Conservation (phyloP, 2,329 filamentous ascomycete genomes). For the Amauroascus niger region DNA sequence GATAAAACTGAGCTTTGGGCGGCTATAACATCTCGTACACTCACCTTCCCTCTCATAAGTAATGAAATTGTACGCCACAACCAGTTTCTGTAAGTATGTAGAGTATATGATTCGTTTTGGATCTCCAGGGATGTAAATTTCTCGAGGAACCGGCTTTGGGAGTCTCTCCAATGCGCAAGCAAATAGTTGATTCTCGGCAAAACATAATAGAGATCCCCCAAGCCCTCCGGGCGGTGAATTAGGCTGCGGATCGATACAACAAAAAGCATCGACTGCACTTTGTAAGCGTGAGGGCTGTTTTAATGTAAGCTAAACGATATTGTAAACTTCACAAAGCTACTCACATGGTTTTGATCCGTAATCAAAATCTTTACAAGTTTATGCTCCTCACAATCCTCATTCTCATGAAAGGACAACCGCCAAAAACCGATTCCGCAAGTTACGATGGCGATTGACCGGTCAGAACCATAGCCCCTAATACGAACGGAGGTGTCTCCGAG, state of each 20-base stretch:
- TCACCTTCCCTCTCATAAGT: constrained; percentile 22
- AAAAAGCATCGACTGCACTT: constrained; percentile 27
- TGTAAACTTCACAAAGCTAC: constrained; percentile 14
- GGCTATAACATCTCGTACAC: constrained; percentile 26
- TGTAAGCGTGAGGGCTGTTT: constrained; percentile 33
- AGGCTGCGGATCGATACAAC: constrained; percentile 26
- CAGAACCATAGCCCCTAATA: constrained; percentile 23
- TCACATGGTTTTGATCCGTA: constrained; percentile 36
- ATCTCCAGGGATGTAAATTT: constrained; percentile 33
- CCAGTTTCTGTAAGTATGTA: constrained; percentile 37
- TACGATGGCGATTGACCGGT: constrained; percentile 25
- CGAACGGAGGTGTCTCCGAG: constrained; percentile 32
- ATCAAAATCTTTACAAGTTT: constrained; percentile 32
- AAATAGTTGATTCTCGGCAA: constrained; percentile 40
- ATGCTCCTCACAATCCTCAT: constrained; percentile 22
- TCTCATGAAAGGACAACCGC: constrained; percentile 26
- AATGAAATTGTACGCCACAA: constrained; percentile 39
- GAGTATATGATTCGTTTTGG: constrained; percentile 40
- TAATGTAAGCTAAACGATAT: constrained; percentile 4
- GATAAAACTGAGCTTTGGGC: constrained; percentile 32
- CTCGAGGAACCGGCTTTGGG: constrained; percentile 34
- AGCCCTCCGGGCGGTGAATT: constrained; percentile 22
- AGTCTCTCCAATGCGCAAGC: constrained; percentile 40
- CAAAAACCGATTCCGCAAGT: constrained; percentile 33
- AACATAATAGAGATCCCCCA: constrained; percentile 39